Evolutionary conservation across 225 moss, liverwort and hornwort genomes (phyloP).

Genomic region (Polytrichum formosum): DNA sequence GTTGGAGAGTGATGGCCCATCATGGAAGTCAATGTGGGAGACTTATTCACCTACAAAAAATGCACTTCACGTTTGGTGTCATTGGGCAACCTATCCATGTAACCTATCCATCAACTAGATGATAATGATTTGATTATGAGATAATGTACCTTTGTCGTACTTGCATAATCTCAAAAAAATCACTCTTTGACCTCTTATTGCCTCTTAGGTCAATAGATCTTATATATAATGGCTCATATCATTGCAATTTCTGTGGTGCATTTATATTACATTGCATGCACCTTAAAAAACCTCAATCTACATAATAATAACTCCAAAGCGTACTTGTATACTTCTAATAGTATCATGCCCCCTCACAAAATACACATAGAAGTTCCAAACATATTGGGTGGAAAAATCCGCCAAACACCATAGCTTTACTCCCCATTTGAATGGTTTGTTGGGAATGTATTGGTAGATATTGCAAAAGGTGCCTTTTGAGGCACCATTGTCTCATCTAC

Average conservation of each 20-base stretch:
- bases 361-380: background rate
- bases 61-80: background rate
- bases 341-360: background rate
- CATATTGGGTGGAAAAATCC: background rate
- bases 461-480: background rate
- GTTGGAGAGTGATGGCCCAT: too few relatives aligned
- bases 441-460: background rate
- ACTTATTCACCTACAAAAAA: too few relatives aligned
- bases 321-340: background rate
- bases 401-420: slow-evolving; percentile 1
- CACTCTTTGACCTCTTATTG: too few relatives aligned
- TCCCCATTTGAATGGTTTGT: background rate
- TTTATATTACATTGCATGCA: too few relatives aligned
- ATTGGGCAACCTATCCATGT: background rate
- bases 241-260: too few relatives aligned
- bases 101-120: background rate
- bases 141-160: too few relatives aligned
- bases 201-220: too few relatives aligned
- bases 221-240: too few relatives aligned
- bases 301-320: too few relatives aligned
- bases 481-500: background rate
- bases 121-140: background rate
- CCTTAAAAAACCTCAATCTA: too few relatives aligned
- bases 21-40: too few relatives aligned
- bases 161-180: too few relatives aligned